phyloP scores from a whole-genome alignment of 805 yeast species.

The Saccharomyces eubayanus region DNA sequence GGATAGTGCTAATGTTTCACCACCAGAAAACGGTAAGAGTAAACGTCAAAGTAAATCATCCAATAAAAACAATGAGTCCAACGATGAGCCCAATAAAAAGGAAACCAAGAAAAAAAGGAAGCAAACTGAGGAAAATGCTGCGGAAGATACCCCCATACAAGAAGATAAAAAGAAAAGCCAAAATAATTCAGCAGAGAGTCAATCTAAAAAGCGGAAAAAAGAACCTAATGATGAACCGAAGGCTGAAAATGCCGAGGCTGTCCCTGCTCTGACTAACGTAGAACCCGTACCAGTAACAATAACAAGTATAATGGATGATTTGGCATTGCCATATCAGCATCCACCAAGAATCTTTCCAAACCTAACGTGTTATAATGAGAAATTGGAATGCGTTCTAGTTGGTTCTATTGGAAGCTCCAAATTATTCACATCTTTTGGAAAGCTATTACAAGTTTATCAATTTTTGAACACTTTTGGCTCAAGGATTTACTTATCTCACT shows the following conservation, averaged over 20 bases:
- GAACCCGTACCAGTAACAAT: slow-evolving; percentile 4
- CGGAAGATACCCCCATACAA: slow-evolving; percentile 4
- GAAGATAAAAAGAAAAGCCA: slow-evolving; percentile 12
- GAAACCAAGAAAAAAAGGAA: slow-evolving; percentile 2
- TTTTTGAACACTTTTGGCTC: slow-evolving; percentile 26
- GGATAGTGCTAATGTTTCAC: slow-evolving; percentile 15
- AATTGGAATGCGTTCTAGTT: slow-evolving; percentile 16
- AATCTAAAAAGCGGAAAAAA: slow-evolving; percentile 8
- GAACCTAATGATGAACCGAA: slow-evolving; percentile 1
- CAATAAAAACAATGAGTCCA: not conserved
- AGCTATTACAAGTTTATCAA: slow-evolving; percentile 24
- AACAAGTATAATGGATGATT: slow-evolving; percentile 24
- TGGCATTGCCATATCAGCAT: slow-evolving; percentile 19
- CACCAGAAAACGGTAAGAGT: slow-evolving; percentile 20
- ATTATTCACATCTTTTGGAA: slow-evolving; percentile 16
- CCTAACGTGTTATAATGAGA: slow-evolving; percentile 16
- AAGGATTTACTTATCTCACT: slow-evolving; percentile 18
- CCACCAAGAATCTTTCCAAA: slow-evolving; percentile 14
- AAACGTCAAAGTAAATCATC: slow-evolving; percentile 2
- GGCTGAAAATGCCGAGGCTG: slow-evolving; percentile 4
- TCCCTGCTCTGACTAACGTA: not conserved
- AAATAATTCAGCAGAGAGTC: slow-evolving; percentile 14
- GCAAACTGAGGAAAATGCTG: slow-evolving; percentile 1
- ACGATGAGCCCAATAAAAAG: not conserved
- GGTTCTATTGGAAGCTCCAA: not conserved